Evolutionary conservation across 1,284 basidiomycete genomes (phyloP).

Genomic region (Rhodotorula sp.): DNA sequence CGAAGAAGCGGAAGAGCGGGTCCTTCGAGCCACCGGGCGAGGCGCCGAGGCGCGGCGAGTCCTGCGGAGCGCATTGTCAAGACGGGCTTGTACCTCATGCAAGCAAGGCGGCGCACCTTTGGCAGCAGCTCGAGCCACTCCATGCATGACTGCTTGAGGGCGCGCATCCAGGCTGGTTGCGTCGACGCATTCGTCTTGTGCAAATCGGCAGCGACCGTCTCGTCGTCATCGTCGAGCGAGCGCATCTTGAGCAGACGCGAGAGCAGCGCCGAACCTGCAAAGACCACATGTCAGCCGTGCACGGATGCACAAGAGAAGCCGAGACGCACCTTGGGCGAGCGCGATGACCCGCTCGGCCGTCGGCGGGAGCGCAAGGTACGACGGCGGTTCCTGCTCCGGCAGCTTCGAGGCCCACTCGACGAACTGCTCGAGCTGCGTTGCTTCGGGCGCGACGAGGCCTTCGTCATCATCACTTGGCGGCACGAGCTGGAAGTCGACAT

Average conservation of each 20-base stretch:
- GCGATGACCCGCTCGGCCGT: conserved; percentile 90
- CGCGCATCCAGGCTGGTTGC: conserved; percentile 90
- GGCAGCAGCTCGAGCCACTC: conserved; percentile 81
- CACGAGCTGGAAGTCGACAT: conserved; percentile 85
- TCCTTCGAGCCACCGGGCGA: conserved; percentile 52
- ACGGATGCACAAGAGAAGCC: not conserved
- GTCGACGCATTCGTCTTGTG: conserved; percentile 62
- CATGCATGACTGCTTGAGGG: conserved; percentile 71
- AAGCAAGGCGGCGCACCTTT: conserved; percentile 57
- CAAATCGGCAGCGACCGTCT: conserved; percentile 59
- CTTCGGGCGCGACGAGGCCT: conserved; percentile 74
- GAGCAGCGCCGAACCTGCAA: conserved; percentile 73
- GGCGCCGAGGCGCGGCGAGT: conserved; percentile 18
- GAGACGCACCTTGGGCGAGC: conserved; percentile 72
- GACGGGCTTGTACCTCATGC: too few species aligned
- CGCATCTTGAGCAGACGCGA: conserved; percentile 88
- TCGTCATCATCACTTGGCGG: conserved; percentile 53
- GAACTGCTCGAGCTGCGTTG: conserved; percentile 86
- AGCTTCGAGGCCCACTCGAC: conserved; percentile 79
- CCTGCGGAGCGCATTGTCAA: conserved; percentile 1
- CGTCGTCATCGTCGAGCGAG: conserved; percentile 82
- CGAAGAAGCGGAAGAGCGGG: conserved; percentile 82
- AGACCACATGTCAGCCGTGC: conserved; percentile 28
- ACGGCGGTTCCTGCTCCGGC: conserved; percentile 65
- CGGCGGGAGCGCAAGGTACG: conserved; percentile 86